Conservation (phyloP, 1,139 yeast species). For the Saccharomyces hybrid region DNA sequence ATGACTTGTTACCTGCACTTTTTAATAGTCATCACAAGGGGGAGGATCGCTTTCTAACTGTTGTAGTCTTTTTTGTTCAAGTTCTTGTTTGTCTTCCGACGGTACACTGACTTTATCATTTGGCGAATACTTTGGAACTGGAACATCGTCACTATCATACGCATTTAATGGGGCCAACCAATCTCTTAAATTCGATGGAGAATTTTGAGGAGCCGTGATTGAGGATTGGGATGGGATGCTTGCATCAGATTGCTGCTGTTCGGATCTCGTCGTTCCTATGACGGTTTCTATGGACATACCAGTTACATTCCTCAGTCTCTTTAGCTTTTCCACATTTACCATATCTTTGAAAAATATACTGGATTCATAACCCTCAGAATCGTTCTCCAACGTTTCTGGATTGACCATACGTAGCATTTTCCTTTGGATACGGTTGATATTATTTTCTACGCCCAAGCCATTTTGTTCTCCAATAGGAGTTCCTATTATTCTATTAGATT, state of each 20-base stretch:
- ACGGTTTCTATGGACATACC: slow-evolving; percentile 72
- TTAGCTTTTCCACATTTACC: slow-evolving; percentile 70
- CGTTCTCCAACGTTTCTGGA: slow-evolving; percentile 8
- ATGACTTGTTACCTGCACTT: not conserved
- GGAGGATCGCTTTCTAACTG: slow-evolving; percentile 35
- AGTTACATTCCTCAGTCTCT: slow-evolving; percentile 65
- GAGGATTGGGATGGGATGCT: not conserved
- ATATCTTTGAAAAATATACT: slow-evolving; percentile 35
- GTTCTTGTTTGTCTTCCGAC: slow-evolving; percentile 31
- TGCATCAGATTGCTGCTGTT: slow-evolving; percentile 11
- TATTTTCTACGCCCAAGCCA: slow-evolving; percentile 7
- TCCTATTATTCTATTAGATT: slow-evolving; percentile 23
- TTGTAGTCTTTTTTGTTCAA: slow-evolving; percentile 30
- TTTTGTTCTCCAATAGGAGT: not conserved
- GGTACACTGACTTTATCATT: slow-evolving; percentile 8
- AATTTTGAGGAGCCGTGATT: not conserved
- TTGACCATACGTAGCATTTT: slow-evolving; percentile 12
- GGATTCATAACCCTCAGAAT: slow-evolving; percentile 13
- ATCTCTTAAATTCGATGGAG: slow-evolving; percentile 7
- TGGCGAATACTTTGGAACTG: slow-evolving; percentile 25
- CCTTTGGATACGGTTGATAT: slow-evolving; percentile 12
- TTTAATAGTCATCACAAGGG: not conserved
- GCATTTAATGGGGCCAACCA: slow-evolving; percentile 15
- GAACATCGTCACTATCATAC: slow-evolving; percentile 10
- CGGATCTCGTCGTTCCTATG: slow-evolving; percentile 63